A percentile compares a stretch with the other conserved stretches of the same genome.
phyloP scores from a whole-genome alignment of 2,329 filamentous ascomycete species.

The Alternaria sp. region DNA sequence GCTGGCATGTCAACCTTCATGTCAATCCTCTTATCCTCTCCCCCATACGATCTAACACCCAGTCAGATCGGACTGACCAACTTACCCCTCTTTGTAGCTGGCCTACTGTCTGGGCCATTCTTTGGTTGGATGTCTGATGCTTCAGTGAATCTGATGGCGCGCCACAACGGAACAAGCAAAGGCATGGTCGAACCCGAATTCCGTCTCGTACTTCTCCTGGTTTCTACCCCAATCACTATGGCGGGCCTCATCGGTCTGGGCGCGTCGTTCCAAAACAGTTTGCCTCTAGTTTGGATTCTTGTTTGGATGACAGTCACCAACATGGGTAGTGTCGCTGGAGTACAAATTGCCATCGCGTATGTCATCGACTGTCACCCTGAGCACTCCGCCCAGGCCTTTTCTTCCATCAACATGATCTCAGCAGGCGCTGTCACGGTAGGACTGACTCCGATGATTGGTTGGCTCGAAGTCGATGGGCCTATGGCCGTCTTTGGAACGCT shows the following conservation, averaged over 20 bases:
- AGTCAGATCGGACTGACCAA: slow-evolving; percentile 24
- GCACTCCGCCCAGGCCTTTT: slow-evolving; percentile 21
- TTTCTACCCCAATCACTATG: slow-evolving; percentile 18
- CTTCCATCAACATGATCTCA: slow-evolving; percentile 15
- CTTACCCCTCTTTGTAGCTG: slow-evolving; percentile 17
- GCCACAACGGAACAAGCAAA: slow-evolving; percentile 19
- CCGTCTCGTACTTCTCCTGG: slow-evolving; percentile 19
- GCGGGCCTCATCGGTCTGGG: slow-evolving; percentile 18
- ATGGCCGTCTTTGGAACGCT: slow-evolving; percentile 5
- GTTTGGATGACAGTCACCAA: slow-evolving; percentile 20
- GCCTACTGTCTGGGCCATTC: slow-evolving; percentile 15
- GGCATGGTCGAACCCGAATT: slow-evolving; percentile 24
- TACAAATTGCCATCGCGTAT: slow-evolving; percentile 19
- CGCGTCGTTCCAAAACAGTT: slow-evolving; percentile 9
- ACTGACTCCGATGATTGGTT: too few species aligned
- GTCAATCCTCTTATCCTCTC: slow-evolving; percentile 19
- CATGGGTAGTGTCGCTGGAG: slow-evolving; percentile 9
- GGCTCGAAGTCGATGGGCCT: too few species aligned
- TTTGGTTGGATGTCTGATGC: slow-evolving; percentile 23
- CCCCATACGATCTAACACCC: slow-evolving; percentile 20
- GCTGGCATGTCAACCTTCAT: slow-evolving; percentile 19
- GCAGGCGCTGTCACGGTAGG: slow-evolving; percentile 10
- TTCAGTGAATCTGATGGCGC: slow-evolving; percentile 16
- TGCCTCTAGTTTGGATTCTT: slow-evolving; percentile 16
- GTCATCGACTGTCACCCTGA: slow-evolving; percentile 24